Conservation (phyloP, 208 protist species). For the Acanthamoeba castellanii region DNA sequence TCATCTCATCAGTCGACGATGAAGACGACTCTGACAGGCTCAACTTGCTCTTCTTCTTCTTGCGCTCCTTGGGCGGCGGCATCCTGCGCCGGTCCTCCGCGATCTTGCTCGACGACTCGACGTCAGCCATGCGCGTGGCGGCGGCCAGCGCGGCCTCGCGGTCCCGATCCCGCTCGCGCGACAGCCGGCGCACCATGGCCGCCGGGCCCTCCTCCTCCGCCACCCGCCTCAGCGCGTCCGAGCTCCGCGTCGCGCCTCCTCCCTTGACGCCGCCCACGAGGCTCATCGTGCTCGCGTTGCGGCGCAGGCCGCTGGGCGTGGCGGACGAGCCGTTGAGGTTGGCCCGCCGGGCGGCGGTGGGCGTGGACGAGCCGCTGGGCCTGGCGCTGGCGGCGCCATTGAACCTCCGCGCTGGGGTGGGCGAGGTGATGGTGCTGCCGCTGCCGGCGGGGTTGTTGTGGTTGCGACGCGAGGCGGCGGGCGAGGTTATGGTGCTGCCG, state of each 20-base stretch:
- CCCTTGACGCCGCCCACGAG: neutral
- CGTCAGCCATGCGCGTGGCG: neutral
- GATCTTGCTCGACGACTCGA: neutral
- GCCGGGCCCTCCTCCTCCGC: neutral
- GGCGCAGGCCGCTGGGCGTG: neutral
- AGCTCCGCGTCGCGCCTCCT: neutral
- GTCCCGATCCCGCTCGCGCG: neutral
- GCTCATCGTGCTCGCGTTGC: neutral
- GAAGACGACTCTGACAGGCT: neutral
- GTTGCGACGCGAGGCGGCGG: too few relatives aligned
- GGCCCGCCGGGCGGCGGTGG: neutral
- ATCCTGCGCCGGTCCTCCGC: neutral
- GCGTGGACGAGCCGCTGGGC: too few relatives aligned
- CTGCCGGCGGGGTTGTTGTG: too few relatives aligned
- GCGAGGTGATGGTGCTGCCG: too few relatives aligned
- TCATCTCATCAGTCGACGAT: too few relatives aligned
- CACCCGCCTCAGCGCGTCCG: neutral
- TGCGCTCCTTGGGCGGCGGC: neutral
- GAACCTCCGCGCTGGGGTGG: too few relatives aligned
- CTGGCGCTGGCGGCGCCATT: too few relatives aligned
- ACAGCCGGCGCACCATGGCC: constrained; percentile 5
- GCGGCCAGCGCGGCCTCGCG: neutral
- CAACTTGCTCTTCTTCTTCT: neutral
- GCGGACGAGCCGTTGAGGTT: too few relatives aligned
- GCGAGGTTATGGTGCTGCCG: too few relatives aligned